Base-by-base conservation (phyloP, 768 basidiomycete genomes). In the Sistotremastrum niveocremeum region DNA sequence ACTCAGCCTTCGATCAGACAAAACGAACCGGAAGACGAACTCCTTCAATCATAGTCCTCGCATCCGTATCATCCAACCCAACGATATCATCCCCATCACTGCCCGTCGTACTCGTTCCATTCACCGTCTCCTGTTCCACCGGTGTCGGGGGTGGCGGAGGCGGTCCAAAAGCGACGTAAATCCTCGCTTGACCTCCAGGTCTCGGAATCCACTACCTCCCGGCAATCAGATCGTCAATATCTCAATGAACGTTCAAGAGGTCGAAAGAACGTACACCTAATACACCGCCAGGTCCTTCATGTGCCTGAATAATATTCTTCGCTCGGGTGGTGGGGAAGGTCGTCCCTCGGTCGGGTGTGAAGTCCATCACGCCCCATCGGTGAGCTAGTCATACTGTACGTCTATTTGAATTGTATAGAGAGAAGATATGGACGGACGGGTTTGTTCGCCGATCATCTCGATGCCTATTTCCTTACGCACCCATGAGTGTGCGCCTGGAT, bases 291-390 rank as follows among this genome's bases (percentile, higher is more conserved):
- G 79, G 76, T 1, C 81, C 79, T 41, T 73, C 69, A 35, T 69
- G 67, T 0, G 83, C 84, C 58, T 86, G 83, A n/a, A 86, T 73
- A 0, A 65, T 75, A 42, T 65, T 65, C 51, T 66, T 70, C 46
- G 77, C 77, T 11, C 84, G 76, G 49, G 83, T 78, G 56, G 86
- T 83, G 0, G 85, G 85, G 49, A 86, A 84, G 55, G 84, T 65
- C 1, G 83, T 84, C 12, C 20, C 20, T 20, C 20, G 20, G 20
- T 77, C 70, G 0, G 79, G 79, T 28, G 74, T 54, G 42, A 76
- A 65, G 59, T 87, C 87, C n/a, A 87, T 62, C 3, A 89, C 86
- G 3, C 87, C 87, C 87, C 87, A 90, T 12, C 88, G 69, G 48
- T 73, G 80, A 45, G 87, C 79, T 62, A 67, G 28, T n/a, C 10